Evolutionary conservation across 352 stramenopile genomes (phyloP), one percentile per base, ranked within the genome.

Genomic region (Phytophthora agathidicida): DNA sequence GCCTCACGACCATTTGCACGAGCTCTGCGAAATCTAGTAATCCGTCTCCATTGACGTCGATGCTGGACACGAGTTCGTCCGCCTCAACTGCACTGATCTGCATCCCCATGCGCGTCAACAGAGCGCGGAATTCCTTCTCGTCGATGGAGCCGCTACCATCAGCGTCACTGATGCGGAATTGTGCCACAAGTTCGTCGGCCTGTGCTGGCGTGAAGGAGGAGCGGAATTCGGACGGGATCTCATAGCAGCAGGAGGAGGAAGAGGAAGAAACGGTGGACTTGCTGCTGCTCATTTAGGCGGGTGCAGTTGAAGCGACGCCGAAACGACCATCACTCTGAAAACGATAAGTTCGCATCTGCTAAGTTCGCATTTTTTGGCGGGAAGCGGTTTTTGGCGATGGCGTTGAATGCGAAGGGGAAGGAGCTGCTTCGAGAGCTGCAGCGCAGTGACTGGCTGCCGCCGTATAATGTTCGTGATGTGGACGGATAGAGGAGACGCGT

Each of bases 371-470:
- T 49, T 59, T 69, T 61, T 64, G 43, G 63, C 50, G 56, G 56
- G 45, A 57, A 58, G 7, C n/a, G n/a, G n/a, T n/a, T n/a, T n/a
- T 20, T 35, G 1, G 2, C 19, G 20, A 93, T 91, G 81, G 76
- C 79, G 54, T 57, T 94, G 54, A 92, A 88, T 49, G 46, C 77
- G 23, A 94, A 93, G 55, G 84, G 75, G 8, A 88, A 80, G 54
- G 88, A 97, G 66, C 69, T 98, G 32, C 68, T 98, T 50, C 85
- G 86, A 44, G 91, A 98, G 73, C 73, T 98, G 37, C 77, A 90
- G 73, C 88, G 89, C 17, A 97, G 90, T 65, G 89, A 97, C 67
- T 98, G 91, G 91, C 63, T 98, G 31, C 88, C 91, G 11, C 79
- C 89, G 3, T 97, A 96, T 74, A 97, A 97, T 65, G 91, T 94